phyloP scores from a whole-genome alignment of 225 moss, liverwort and hornwort genomes.

The Rhytidiadelphus loreus region DNA sequence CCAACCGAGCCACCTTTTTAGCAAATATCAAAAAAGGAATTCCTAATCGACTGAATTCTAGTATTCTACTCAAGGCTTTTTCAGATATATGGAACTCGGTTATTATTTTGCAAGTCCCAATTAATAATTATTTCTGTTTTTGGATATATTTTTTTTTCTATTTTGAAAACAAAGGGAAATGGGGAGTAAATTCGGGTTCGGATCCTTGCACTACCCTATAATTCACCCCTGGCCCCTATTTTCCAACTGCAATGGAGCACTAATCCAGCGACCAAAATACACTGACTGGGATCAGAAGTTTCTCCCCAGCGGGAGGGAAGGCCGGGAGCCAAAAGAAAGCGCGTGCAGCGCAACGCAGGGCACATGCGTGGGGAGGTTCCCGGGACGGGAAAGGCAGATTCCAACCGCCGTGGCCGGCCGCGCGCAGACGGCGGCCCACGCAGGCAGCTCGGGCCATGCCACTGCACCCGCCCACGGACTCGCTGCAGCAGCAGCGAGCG shows the following conservation, averaged over 20 bases:
- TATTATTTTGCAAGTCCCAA: no score
- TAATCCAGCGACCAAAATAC: neutral
- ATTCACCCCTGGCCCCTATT: neutral
- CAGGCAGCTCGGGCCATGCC: neutral
- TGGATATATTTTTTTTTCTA: neutral
- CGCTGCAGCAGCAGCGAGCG: neutral
- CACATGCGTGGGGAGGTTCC: constrained; percentile 4
- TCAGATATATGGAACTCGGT: no score
- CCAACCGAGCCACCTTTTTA: neutral
- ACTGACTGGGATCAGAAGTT: neutral
- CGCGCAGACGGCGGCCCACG: constrained; percentile 5
- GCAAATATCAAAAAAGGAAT: neutral
- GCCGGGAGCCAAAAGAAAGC: neutral
- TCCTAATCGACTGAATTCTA: no score
- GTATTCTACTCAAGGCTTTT: neutral
- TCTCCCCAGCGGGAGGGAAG: neutral
- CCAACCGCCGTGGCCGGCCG: constrained; percentile 19
- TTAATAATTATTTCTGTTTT: neutral
- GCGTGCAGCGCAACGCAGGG: constrained; percentile 11
- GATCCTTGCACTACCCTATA: neutral
- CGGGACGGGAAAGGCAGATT: neutral
- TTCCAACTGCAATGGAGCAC: neutral
- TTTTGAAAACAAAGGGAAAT: neutral
- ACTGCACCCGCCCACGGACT: neutral
- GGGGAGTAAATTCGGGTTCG: neutral